Conservation (phyloP, 345 rosid species). For the Moringa oleifera region DNA sequence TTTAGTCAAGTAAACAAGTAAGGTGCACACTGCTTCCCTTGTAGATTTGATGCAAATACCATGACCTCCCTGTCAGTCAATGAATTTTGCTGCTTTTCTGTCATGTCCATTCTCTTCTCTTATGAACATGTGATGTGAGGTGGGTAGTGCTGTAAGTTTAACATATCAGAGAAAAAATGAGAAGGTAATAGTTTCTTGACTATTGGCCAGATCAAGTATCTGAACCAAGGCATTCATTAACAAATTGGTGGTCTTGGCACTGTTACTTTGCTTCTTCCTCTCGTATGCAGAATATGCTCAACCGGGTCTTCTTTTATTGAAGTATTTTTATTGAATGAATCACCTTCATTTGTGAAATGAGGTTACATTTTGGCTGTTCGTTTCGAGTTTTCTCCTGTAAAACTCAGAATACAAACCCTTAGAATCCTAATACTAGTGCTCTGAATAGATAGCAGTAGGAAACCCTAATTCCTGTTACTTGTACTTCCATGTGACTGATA, state of each 20-base stretch:
- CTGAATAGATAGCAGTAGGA: slow-evolving; percentile 9
- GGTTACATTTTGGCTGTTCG: slow-evolving; percentile 5
- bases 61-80: slow-evolving; percentile 1
- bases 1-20: slow-evolving; percentile 10
- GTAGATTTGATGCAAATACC: slow-evolving; percentile 8
- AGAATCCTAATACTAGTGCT: slow-evolving; percentile 7
- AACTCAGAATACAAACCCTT: slow-evolving; percentile 10
- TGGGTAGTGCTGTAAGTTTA: no score
- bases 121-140: slow-evolving; percentile 8
- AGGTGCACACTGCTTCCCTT: neutral
- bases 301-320: no score
- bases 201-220: neutral
- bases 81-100: slow-evolving; percentile 21
- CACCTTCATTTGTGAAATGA: neutral
- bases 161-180: no score
- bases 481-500: slow-evolving; percentile 70
- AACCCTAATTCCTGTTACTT: slow-evolving; percentile 7
- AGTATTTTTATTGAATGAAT: neutral
- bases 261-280: no score
- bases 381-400: slow-evolving; percentile 12
- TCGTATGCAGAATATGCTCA: no score
- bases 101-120: slow-evolving; percentile 9
- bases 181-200: no score
- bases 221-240: neutral
- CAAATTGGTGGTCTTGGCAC: neutral